A percentile compares a stretch with the other conserved stretches of the same genome.
These are phyloP conservation scores for Exophiala mesophila DNA, from an alignment of 2,329 filamentous ascomycete species.

Conservation along the genomic window DNA sequence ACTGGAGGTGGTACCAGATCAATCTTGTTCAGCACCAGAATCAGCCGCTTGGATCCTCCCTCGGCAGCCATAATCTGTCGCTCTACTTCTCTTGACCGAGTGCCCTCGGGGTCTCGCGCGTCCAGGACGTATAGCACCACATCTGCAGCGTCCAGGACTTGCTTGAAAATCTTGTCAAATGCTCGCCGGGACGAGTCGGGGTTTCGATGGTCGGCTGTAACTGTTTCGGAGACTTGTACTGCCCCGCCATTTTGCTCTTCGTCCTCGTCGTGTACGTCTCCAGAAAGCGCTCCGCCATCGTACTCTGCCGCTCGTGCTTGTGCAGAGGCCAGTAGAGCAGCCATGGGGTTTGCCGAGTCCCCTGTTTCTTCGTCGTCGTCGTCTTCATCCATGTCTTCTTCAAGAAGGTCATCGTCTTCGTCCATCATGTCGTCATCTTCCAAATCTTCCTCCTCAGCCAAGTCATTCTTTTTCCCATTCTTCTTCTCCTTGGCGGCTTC, in stretches of 20 bases:
- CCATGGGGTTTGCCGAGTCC: slow-evolving; percentile 73
- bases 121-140: slow-evolving; percentile 93
- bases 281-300: slow-evolving; percentile 60
- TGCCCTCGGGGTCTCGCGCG: slow-evolving; percentile 84
- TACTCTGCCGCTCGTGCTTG: slow-evolving; percentile 71
- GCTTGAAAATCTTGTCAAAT: slow-evolving; percentile 94
- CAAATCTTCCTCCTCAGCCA: slow-evolving; percentile 39
- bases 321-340: slow-evolving; percentile 81
- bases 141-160: slow-evolving; percentile 82
- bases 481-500: slow-evolving; percentile 58
- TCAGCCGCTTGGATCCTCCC: slow-evolving; percentile 75
- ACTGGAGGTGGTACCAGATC: slow-evolving; percentile 79
- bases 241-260: slow-evolving; percentile 45
- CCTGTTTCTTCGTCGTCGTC: slow-evolving; percentile 58
- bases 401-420: slow-evolving; percentile 43
- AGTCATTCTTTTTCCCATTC: slow-evolving; percentile 52
- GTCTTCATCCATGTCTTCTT: slow-evolving; percentile 47
- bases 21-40: slow-evolving; percentile 92
- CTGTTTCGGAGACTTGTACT: slow-evolving; percentile 30
- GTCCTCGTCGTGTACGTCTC: slow-evolving; percentile 52
- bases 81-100: slow-evolving; percentile 84
- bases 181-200: slow-evolving; percentile 70
- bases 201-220: slow-evolving; percentile 28
- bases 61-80: slow-evolving; percentile 86
- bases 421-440: slow-evolving; percentile 45